Conservation (phyloP, 2,329 filamentous ascomycete species). For the Epichloe gansuensis region DNA sequence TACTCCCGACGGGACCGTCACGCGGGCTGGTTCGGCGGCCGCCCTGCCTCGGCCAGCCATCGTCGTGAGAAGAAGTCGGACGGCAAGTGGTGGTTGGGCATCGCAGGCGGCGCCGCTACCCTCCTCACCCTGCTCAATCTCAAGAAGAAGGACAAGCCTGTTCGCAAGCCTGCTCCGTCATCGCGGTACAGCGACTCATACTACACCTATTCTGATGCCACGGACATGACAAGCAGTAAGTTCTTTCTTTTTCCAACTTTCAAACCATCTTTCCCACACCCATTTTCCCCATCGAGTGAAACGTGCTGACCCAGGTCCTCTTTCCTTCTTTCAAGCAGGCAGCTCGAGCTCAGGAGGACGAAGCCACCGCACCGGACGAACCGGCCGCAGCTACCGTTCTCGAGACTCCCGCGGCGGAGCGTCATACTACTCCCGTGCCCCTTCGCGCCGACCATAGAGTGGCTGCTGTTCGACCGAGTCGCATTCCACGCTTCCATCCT, state of each 20-base stretch:
- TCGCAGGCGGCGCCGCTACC: conserved; percentile 38
- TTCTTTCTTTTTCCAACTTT: conserved; percentile 10
- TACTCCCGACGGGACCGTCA: conserved; percentile 39
- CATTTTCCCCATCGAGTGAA: not conserved
- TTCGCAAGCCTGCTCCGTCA: conserved; percentile 20
- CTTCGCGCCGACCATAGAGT: conserved; percentile 2
- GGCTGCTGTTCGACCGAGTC: conserved; percentile 1
- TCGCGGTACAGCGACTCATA: conserved; percentile 40
- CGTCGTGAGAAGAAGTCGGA: conserved; percentile 35
- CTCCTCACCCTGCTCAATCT: conserved; percentile 42
- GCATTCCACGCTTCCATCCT: not conserved
- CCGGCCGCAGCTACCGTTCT: conserved; percentile 3
- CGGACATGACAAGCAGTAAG: conserved; percentile 36
- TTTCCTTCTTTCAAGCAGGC: conserved; percentile 4
- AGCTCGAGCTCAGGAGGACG: conserved; percentile 13
- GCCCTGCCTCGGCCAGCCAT: conserved; percentile 24
- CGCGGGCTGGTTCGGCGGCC: conserved; percentile 42
- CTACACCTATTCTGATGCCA: conserved; percentile 37
- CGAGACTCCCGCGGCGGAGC: conserved; percentile 3
- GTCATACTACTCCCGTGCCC: conserved; percentile 5
- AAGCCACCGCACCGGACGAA: conserved; percentile 6
- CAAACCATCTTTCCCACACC: not conserved
- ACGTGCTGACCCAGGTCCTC: not conserved
- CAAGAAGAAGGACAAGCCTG: conserved; percentile 34
- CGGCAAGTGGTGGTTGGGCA: conserved; percentile 39